Conservation (phyloP, 768 basidiomycete species). For the Coprinellus micaceus region DNA sequence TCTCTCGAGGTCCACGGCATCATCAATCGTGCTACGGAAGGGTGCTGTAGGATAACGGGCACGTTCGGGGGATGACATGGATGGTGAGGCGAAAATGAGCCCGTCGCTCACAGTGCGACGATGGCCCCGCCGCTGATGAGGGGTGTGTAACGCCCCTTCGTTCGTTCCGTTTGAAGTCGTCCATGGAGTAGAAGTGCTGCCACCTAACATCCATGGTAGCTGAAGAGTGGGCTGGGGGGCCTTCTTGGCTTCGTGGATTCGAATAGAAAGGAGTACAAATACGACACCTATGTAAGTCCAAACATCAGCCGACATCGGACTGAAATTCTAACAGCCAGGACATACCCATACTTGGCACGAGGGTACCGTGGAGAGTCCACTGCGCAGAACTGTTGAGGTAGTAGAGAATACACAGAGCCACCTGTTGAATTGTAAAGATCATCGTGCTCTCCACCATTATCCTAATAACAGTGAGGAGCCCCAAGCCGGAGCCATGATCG, state of each 20-base stretch:
- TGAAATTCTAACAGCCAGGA: background rate
- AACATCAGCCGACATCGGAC: background rate
- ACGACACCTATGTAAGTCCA: background rate
- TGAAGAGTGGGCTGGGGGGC: background rate
- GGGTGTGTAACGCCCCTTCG: background rate
- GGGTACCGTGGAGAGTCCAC: background rate
- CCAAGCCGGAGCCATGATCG: no score
- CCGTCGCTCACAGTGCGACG: background rate
- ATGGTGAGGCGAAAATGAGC: background rate
- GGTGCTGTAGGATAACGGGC: no score
- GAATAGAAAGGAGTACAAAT: background rate
- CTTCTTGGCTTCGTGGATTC: background rate
- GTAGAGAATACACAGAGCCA: background rate
- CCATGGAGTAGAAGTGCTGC: background rate
- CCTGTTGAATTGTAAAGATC: constrained; percentile 1
- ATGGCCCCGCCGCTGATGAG: background rate
- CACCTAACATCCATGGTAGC: no score
- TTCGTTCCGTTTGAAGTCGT: no score
- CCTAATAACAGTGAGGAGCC: background rate
- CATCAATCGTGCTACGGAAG: no score
- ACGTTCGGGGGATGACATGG: no score
- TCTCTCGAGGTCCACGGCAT: no score
- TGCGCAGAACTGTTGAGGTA: background rate
- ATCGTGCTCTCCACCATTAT: background rate
- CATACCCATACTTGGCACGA: background rate